A percentile compares a stretch with the other conserved stretches of the same genome.
Conservation (phyloP, 2,329 filamentous ascomycete genomes). For the Penicillium sp. region DNA sequence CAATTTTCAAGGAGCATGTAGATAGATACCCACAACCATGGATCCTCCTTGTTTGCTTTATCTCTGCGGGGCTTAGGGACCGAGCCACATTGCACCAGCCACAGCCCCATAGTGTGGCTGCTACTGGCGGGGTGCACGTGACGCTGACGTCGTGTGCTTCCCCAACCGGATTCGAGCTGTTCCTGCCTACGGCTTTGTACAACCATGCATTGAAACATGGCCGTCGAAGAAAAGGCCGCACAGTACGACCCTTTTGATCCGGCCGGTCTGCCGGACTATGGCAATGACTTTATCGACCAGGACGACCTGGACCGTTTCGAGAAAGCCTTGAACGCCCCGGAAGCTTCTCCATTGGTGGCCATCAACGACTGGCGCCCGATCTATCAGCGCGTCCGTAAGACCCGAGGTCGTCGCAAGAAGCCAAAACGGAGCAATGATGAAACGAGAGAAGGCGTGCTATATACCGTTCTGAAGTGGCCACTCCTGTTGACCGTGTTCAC, state of each 20-base stretch:
- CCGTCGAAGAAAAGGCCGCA: slow-evolving; percentile 24
- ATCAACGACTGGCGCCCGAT: slow-evolving; percentile 95
- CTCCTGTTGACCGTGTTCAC: slow-evolving; percentile 72
- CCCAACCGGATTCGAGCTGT: slow-evolving; percentile 14
- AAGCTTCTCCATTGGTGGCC: slow-evolving; percentile 72
- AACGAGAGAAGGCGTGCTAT: slow-evolving; percentile 88
- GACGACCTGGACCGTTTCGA: slow-evolving; percentile 74
- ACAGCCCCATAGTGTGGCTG: slow-evolving; percentile 7
- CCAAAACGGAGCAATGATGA: slow-evolving; percentile 69
- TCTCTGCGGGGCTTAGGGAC: slow-evolving; percentile 2
- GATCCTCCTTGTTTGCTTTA: slow-evolving; percentile 4
- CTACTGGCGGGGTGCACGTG: slow-evolving; percentile 14
- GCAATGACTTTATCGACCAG: slow-evolving; percentile 69
- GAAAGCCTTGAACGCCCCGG: slow-evolving; percentile 74
- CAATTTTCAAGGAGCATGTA: not conserved
- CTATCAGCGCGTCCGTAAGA: slow-evolving; percentile 61
- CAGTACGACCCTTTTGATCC: slow-evolving; percentile 60
- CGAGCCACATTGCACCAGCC: slow-evolving; percentile 4
- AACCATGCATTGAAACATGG: slow-evolving; percentile 31
- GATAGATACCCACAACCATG: not conserved
- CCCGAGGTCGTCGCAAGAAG: slow-evolving; percentile 42
- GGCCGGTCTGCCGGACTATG: slow-evolving; percentile 68
- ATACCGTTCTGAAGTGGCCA: slow-evolving; percentile 86
- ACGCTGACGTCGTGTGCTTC: slow-evolving; percentile 20
- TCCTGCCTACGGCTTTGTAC: slow-evolving; percentile 3